phyloP scores from a whole-genome alignment of 2,329 filamentous ascomycete genomes.

The Magnaporthiopsis poae region DNA sequence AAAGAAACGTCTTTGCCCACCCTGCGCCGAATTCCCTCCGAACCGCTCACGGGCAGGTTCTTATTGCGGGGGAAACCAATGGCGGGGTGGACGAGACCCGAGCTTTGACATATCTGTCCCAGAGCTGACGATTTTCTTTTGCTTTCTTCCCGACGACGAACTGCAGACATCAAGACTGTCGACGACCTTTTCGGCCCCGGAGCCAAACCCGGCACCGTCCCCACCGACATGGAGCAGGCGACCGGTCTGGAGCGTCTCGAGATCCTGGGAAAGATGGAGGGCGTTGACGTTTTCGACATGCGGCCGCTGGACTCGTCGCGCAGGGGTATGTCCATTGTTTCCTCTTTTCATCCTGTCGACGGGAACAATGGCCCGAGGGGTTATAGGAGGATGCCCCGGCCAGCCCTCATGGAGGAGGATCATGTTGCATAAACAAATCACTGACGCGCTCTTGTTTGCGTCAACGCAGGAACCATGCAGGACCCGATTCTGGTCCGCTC shows the following conservation, averaged over 20 bases:
- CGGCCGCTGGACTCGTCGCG: slow-evolving; percentile 84
- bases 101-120: neutral
- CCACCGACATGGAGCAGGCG: slow-evolving; percentile 88
- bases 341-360: neutral
- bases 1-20: no score
- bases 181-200: slow-evolving; percentile 81
- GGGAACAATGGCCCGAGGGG: neutral
- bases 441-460: neutral
- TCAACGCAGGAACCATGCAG: slow-evolving; percentile 62
- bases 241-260: slow-evolving; percentile 98
- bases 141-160: slow-evolving; percentile 13
- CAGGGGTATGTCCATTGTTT: slow-evolving; percentile 48
- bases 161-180: slow-evolving; percentile 67
- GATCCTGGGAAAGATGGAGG: slow-evolving; percentile 98
- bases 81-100: neutral
- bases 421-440: neutral
- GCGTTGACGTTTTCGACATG: slow-evolving; percentile 97
- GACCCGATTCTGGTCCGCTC: slow-evolving; percentile 86
- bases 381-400: neutral
- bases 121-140: slow-evolving; percentile 11
- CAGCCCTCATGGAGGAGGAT: no score
- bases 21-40: neutral
- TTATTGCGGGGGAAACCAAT: neutral
- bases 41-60: neutral
- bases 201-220: slow-evolving; percentile 70